Base-by-base conservation (phyloP, 2,329 filamentous ascomycete genomes). In the Acephala macrosclerotiorum region DNA sequence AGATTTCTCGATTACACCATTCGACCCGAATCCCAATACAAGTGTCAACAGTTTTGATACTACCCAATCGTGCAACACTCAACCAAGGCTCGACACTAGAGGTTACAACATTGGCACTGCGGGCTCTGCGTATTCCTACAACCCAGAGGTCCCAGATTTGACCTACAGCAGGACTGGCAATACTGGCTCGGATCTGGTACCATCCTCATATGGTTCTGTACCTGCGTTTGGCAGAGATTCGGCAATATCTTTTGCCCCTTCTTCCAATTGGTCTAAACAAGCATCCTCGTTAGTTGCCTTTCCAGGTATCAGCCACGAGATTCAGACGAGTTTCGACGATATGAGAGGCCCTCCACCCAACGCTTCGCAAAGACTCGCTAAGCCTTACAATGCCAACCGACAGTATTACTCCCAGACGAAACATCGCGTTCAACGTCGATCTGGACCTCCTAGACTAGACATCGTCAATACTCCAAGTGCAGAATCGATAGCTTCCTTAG, bases 151-250 rank as follows among this genome's bases (percentile, higher is more conserved):
- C 12, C 49, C 49, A 18, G 49, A 33, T 5, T 49, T 49, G 25
- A 33, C 49, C 18, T 53, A 53, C 14, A 53, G 49, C 49, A 53
- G 26, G 18, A 53, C 49, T 33, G 25, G 22, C 22, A 33, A 53
- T 16, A 53, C 14, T 22, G 49, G 26, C 7, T 53, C 49, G 8
- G 14, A 53, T 29, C 25, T 29, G 49, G 22, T 25, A 33, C 25
- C 11, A 29, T 53, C 49, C 14, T 29, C 49, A 5, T 53, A 53
- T 29, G 22, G 25, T 29, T 29, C 25, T 53, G 5, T 53, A 12
- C 49, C 49, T 29, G 22, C 3, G 3, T 29, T 22, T 18, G 12
- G 2, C 14, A 26, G 49, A 16, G 49, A 33, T 22, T 53, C 49
- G 5, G 49, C 25, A 18, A 11, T 53, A 14, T 53, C 49, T 29